Evolutionary conservation across 352 stramenopile genomes (phyloP), one percentile per base, ranked within the genome.

Genomic region (Globisporangium paroecandrum): DNA sequence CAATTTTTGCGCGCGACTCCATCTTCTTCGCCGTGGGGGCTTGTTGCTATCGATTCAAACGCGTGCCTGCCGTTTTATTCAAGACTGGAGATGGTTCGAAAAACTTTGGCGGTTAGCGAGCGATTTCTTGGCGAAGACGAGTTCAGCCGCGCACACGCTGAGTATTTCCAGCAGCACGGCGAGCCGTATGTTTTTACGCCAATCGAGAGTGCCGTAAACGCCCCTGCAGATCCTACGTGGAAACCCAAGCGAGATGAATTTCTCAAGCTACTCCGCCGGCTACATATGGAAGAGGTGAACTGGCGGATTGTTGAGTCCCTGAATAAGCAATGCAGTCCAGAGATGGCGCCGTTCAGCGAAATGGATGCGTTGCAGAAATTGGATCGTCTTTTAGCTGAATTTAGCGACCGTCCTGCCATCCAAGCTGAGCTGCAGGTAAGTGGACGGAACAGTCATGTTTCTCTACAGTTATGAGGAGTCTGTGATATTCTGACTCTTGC

Each of bases 41-140:
- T 91, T 20, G 24, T 93, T 15, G 76, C 83, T 0, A 79, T 91
- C 46, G 85, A 93, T 60, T 89, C 81, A 1, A 76, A 70, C 18
- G 81, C 75, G 6, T 89, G 72, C 25, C 71, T 82, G 15, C 81
- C 85, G 4, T 67, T 77, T 8, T 80, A 89, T 64, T 76, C 76
- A 6, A 62, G 77, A 25, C 82, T 78, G 0, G 70, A 72, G 36
- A 68, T 74, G 32, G 64, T 85, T 4, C 73, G 78, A 22, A 66
- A 62, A 8, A 85, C 78, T 27, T 63, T 91, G 4, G 68, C 78
- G n/a, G 15, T 22, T 72, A 62, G 69, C 36, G 71, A 65, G 69
- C 24, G 9, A 22, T 83, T 76, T 58, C 61, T 77, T 12, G 74
- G 53, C 63, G 80, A 88, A 75, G 65, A 77, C 46, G 72, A 78